These are phyloP conservation scores for Trichoderma atrobrunneum DNA, from an alignment of 2,329 filamentous ascomycete species.

Conservation along the genomic window DNA sequence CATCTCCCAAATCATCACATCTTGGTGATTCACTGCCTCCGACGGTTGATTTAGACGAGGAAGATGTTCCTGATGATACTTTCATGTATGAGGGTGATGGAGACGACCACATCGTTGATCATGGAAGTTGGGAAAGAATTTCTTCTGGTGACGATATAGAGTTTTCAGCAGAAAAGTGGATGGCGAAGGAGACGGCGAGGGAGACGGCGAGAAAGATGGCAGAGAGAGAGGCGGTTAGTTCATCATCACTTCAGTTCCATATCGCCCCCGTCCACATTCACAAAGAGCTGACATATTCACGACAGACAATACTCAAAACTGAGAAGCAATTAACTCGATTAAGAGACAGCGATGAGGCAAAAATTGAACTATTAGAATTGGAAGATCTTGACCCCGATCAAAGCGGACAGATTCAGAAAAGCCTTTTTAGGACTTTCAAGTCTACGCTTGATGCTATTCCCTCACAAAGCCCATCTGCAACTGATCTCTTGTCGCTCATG, in stretches of 20 bases:
- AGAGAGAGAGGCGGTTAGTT: no score
- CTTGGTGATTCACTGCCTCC: background rate
- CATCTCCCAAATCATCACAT: no score
- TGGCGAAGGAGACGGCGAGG: no score
- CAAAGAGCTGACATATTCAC: background rate
- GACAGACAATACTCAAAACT: background rate
- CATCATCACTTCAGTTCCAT: no score
- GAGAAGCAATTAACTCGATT: background rate
- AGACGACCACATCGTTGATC: background rate
- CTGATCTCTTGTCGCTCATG: slow-evolving; percentile 44
- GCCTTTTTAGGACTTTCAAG: background rate
- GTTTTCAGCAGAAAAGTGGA: no score
- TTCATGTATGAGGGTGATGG: background rate
- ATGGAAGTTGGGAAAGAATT: no score
- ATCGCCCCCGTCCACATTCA: background rate
- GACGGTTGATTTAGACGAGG: background rate
- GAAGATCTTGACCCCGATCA: background rate
- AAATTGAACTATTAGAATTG: background rate
- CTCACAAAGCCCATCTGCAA: slow-evolving; percentile 32
- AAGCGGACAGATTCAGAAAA: background rate
- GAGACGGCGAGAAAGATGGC: no score
- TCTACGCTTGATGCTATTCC: slow-evolving; percentile 34
- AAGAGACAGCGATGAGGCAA: slow-evolving; percentile 17
- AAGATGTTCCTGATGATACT: background rate
- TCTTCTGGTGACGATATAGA: background rate